Percentiles rank a stretch among this genome's conserved stretches.
These are phyloP conservation scores for Mucor saturninus DNA, from an alignment of 371 early-diverging fungal genomes.

Conservation along the genomic window DNA sequence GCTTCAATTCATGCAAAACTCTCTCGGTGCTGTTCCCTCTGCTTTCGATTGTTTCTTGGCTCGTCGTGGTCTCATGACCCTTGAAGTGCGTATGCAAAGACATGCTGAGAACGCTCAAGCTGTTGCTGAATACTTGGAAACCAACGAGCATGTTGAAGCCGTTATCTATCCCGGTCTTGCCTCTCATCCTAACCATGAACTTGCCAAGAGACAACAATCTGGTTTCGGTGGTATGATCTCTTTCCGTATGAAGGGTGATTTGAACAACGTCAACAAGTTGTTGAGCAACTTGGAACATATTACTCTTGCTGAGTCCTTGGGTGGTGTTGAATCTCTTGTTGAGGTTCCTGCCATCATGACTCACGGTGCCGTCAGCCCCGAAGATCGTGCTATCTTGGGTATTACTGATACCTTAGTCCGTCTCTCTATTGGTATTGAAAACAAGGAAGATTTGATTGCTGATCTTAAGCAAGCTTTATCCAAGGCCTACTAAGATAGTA, in stretches of 20 bases:
- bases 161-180: constrained; percentile 89
- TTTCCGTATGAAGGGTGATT: constrained; percentile 78
- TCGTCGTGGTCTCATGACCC: constrained; percentile 94
- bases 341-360: constrained; percentile 90
- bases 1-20: constrained; percentile 92
- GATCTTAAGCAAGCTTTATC: constrained; percentile 69
- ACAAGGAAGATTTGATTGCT: constrained; percentile 74
- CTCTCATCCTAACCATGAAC: constrained; percentile 82
- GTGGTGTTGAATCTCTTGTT: constrained; percentile 86
- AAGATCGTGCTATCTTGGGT: constrained; percentile 76
- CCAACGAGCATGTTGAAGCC: constrained; percentile 63
- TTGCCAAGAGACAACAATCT: constrained; percentile 76
- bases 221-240: constrained; percentile 91
- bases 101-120: constrained; percentile 87
- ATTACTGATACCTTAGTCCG: constrained; percentile 86
- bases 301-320: constrained; percentile 85
- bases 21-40: constrained; percentile 94
- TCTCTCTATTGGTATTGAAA: constrained; percentile 85
- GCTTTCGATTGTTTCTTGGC: constrained; percentile 98
- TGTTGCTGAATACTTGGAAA: constrained; percentile 73
- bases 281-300: constrained; percentile 71
- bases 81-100: constrained; percentile 92
- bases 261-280: constrained; percentile 74
- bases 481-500: constrained; percentile 38
- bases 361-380: constrained; percentile 81